Conservation (phyloP, 768 basidiomycete species). For the Psilocybe tampanensis region DNA sequence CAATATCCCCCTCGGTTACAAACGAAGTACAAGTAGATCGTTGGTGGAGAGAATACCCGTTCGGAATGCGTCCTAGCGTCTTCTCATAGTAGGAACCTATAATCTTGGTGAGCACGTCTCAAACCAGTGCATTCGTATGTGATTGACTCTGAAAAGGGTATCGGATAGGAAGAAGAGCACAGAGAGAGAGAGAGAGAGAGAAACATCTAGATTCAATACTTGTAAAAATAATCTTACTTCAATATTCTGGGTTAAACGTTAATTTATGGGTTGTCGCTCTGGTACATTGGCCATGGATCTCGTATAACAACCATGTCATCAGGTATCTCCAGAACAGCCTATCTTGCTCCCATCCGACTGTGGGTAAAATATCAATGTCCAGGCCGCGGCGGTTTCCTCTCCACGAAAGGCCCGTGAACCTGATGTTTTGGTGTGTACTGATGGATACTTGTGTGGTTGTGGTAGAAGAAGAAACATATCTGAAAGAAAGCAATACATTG, state of each 20-base stretch:
- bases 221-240: constrained; percentile 21
- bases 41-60: constrained; percentile 67
- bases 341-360: background rate
- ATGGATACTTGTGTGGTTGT: no score
- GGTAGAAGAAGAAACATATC: background rate
- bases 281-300: background rate
- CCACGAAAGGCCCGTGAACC: background rate
- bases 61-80: constrained; percentile 52
- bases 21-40: constrained; percentile 66
- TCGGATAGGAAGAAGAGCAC: background rate
- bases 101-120: background rate
- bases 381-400: background rate
- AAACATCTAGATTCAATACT: constrained; percentile 5
- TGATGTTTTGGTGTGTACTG: background rate
- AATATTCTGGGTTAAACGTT: constrained; percentile 2
- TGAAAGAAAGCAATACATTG: background rate
- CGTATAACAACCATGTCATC: background rate
- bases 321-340: background rate
- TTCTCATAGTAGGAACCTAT: background rate
- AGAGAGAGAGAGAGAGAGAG: no score
- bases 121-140: background rate
- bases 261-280: constrained; percentile 8
- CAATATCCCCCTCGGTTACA: constrained; percentile 36
- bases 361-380: background rate
- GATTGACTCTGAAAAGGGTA: background rate